Evolutionary conservation across 305 asterid species (phyloP).

Genomic region (Rubia tinctorum): DNA sequence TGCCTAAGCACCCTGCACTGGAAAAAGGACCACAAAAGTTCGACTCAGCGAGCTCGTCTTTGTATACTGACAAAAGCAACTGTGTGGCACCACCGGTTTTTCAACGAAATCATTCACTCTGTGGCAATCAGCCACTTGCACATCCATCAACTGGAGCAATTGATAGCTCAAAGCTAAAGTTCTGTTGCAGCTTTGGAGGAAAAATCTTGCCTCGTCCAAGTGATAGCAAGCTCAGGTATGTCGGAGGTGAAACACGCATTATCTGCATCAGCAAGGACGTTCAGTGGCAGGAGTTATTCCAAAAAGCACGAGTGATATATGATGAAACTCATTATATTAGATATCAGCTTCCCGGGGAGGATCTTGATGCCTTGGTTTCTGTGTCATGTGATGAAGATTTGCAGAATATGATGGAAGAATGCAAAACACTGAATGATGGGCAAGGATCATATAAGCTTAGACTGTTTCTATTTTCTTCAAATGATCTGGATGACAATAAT

Average conservation of each 20-base stretch:
- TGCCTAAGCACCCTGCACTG: conserved; percentile 31
- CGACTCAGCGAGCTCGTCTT: conserved; percentile 33
- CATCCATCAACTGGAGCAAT: conserved; percentile 55
- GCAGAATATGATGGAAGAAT: conserved; percentile 84
- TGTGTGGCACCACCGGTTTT: conserved; percentile 29
- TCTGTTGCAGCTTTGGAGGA: conserved; percentile 81
- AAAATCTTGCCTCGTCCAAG: conserved; percentile 71
- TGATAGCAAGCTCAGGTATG: conserved; percentile 80
- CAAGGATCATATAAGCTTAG: conserved; percentile 56
- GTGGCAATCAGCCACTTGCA: conserved; percentile 30
- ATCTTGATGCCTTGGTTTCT: conserved; percentile 76
- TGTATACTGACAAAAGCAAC: conserved; percentile 37
- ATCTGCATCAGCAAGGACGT: conserved; percentile 60
- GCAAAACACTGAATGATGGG: conserved; percentile 48
- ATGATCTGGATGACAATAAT: conserved; percentile 65
- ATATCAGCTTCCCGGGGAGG: conserved; percentile 89
- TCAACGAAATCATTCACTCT: conserved; percentile 35
- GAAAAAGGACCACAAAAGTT: conserved; percentile 35
- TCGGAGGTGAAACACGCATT: conserved; percentile 84
- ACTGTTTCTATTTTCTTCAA: conserved; percentile 57
- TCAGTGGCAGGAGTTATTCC: conserved; percentile 61
- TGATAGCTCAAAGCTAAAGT: conserved; percentile 53
- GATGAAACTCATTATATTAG: conserved; percentile 49
- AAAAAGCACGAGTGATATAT: conserved; percentile 45
- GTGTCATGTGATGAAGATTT: conserved; percentile 74